A percentile compares a stretch with the other conserved stretches of the same genome.
Conservation (phyloP, 768 basidiomycete genomes). For the Suillus ampliporus region DNA sequence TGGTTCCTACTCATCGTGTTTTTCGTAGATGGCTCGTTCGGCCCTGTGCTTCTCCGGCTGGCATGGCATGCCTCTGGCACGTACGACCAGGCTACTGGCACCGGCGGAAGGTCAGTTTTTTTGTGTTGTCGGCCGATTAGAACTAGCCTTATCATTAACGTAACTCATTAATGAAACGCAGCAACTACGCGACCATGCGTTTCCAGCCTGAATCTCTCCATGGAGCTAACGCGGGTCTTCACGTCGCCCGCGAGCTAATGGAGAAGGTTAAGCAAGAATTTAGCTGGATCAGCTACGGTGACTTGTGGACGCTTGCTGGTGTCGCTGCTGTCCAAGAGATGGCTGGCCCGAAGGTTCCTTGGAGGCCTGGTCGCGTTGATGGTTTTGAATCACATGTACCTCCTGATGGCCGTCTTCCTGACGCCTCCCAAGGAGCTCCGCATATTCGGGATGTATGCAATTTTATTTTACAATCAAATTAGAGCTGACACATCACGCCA, state of each 20-base stretch:
- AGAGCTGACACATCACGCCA: slow-evolving; percentile 18
- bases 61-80: slow-evolving; percentile 97
- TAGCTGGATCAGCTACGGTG: slow-evolving; percentile 95
- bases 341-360: slow-evolving; percentile 90
- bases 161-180: slow-evolving; percentile 29
- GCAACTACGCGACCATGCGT: slow-evolving; percentile 99
- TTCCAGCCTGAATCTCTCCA: slow-evolving; percentile 90
- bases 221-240: slow-evolving; percentile 82
- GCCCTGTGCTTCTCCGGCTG: slow-evolving; percentile 85
- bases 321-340: slow-evolving; percentile 93
- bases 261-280: slow-evolving; percentile 88
- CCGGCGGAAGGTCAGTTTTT: slow-evolving; percentile 74
- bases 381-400: slow-evolving; percentile 76
- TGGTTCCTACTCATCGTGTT: slow-evolving; percentile 11
- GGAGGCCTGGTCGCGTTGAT: slow-evolving; percentile 93
- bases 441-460: slow-evolving; percentile 74
- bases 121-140: background rate
- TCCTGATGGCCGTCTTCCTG: slow-evolving; percentile 90
- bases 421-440: slow-evolving; percentile 81
- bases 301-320: slow-evolving; percentile 95
- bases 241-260: slow-evolving; percentile 81
- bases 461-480: background rate
- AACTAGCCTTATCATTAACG: slow-evolving; percentile 17
- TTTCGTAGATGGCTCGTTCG: slow-evolving; percentile 80
- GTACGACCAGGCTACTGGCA: slow-evolving; percentile 78